Percentiles rank a stretch among this genome's conserved stretches.
Evolutionary conservation across 208 protist species (phyloP).

Genomic region (Trypanosoma platydactyli): DNA sequence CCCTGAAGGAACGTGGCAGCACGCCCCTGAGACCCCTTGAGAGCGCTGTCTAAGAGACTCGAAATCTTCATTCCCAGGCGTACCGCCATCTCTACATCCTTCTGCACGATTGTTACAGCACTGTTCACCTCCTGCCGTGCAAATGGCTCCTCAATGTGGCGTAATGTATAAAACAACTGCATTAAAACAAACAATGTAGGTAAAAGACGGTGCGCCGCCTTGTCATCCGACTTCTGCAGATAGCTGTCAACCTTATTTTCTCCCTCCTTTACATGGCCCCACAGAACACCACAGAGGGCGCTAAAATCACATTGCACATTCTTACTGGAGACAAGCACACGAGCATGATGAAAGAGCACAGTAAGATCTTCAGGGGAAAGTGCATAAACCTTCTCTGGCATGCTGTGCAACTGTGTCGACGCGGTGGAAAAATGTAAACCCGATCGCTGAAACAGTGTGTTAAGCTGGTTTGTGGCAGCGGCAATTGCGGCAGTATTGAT

Average conservation of each 20-base stretch:
- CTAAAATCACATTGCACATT: slow-evolving; percentile 58
- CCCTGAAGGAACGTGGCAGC: slow-evolving; percentile 27
- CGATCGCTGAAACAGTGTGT: slow-evolving; percentile 39
- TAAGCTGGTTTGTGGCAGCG: slow-evolving; percentile 30
- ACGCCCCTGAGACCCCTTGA: neutral
- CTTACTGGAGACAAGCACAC: slow-evolving; percentile 35
- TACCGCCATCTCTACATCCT: slow-evolving; percentile 47
- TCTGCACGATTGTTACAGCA: slow-evolving; percentile 42
- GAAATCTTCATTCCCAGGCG: slow-evolving; percentile 33
- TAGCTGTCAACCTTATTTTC: slow-evolving; percentile 38
- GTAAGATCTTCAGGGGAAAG: slow-evolving; percentile 38
- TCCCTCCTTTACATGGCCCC: slow-evolving; percentile 53
- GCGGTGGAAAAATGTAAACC: slow-evolving; percentile 45
- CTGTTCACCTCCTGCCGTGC: slow-evolving; percentile 27
- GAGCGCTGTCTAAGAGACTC: slow-evolving; percentile 22
- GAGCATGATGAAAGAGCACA: slow-evolving; percentile 40
- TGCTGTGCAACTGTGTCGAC: slow-evolving; percentile 60
- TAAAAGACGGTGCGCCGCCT: neutral
- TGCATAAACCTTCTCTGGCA: slow-evolving; percentile 57
- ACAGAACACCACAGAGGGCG: slow-evolving; percentile 57
- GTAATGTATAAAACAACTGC: slow-evolving; percentile 4
- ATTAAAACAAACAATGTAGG: slow-evolving; percentile 6
- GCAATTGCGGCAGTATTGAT: neutral
- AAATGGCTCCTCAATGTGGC: slow-evolving; percentile 36
- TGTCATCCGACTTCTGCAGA: slow-evolving; percentile 16